Conservation (phyloP, 2,329 filamentous ascomycete genomes). For the Chaetomium sp. region DNA sequence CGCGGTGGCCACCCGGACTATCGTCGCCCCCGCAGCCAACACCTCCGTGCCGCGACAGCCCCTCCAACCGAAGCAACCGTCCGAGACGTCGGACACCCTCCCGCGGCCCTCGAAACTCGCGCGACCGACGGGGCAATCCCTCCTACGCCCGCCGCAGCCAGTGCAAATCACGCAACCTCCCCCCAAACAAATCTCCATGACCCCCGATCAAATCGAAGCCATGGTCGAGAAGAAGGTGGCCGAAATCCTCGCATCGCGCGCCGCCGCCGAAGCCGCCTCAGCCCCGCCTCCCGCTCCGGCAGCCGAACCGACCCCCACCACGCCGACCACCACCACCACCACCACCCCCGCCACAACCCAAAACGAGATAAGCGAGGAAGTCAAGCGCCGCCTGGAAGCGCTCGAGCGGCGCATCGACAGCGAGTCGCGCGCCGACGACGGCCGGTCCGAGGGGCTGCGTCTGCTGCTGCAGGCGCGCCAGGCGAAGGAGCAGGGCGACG, state of each 20-base stretch:
- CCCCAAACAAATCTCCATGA: constrained; percentile 51
- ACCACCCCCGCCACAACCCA: constrained; percentile 3
- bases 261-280: constrained; percentile 48
- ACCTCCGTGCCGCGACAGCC: constrained; percentile 41
- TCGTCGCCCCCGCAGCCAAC: constrained; percentile 30
- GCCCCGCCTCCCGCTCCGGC: constrained; percentile 31
- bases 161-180: constrained; percentile 16
- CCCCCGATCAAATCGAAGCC: constrained; percentile 78
- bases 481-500: constrained; percentile 81
- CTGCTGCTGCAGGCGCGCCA: constrained; percentile 90
- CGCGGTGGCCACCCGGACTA: constrained; percentile 39
- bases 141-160: constrained; percentile 45
- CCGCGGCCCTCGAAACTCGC: constrained; percentile 50
- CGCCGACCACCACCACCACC: neutral
- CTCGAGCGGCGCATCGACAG: constrained; percentile 84
- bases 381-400: constrained; percentile 79
- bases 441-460: constrained; percentile 77
- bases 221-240: constrained; percentile 90
- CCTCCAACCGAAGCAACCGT: constrained; percentile 46
- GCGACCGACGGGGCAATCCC: constrained; percentile 36
- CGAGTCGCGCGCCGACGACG: constrained; percentile 62
- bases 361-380: constrained; percentile 68
- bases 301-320: constrained; percentile 41
- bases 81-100: constrained; percentile 38
- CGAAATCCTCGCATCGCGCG: constrained; percentile 81